Conservation (phyloP, 2,329 filamentous ascomycete species). For the Fusarium nodosum region DNA sequence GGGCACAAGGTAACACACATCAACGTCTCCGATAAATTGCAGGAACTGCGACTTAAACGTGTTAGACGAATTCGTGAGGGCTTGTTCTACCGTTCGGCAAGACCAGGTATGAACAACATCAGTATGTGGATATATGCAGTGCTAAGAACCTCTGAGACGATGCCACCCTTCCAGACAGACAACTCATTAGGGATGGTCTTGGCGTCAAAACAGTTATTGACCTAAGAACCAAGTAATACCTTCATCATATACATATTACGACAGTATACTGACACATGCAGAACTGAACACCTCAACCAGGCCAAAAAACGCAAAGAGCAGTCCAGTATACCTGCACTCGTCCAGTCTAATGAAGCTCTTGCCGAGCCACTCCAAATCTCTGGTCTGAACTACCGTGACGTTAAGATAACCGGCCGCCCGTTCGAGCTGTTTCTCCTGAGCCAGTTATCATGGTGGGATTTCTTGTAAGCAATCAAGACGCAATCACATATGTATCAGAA, state of each 20-base stretch:
- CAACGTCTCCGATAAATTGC: neutral
- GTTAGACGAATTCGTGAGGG: slow-evolving; percentile 69
- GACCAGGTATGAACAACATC: slow-evolving; percentile 62
- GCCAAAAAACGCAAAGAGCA: slow-evolving; percentile 70
- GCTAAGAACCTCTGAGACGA: slow-evolving; percentile 67
- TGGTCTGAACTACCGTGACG: slow-evolving; percentile 72
- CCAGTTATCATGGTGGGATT: slow-evolving; percentile 76
- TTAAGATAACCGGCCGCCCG: slow-evolving; percentile 79
- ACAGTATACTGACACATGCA: slow-evolving; percentile 50
- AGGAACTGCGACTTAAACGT: slow-evolving; percentile 6
- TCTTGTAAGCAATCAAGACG: slow-evolving; percentile 63
- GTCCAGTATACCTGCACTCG: slow-evolving; percentile 56
- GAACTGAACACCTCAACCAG: slow-evolving; percentile 80
- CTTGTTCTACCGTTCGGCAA: slow-evolving; percentile 76
- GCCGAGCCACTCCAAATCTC: slow-evolving; percentile 72
- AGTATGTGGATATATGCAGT: neutral
- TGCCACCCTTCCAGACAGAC: slow-evolving; percentile 75
- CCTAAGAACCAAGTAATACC: slow-evolving; percentile 76
- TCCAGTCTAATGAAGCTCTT: slow-evolving; percentile 61
- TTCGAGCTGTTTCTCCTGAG: slow-evolving; percentile 78
- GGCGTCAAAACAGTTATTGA: slow-evolving; percentile 82
- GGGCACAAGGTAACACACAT: slow-evolving; percentile 63
- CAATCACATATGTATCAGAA: neutral
- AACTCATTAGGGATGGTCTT: slow-evolving; percentile 69
- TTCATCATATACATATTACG: neutral